These are phyloP conservation scores for Ogataea paradorogensis DNA, from an alignment of 805 yeast species.

Conservation along the genomic window DNA sequence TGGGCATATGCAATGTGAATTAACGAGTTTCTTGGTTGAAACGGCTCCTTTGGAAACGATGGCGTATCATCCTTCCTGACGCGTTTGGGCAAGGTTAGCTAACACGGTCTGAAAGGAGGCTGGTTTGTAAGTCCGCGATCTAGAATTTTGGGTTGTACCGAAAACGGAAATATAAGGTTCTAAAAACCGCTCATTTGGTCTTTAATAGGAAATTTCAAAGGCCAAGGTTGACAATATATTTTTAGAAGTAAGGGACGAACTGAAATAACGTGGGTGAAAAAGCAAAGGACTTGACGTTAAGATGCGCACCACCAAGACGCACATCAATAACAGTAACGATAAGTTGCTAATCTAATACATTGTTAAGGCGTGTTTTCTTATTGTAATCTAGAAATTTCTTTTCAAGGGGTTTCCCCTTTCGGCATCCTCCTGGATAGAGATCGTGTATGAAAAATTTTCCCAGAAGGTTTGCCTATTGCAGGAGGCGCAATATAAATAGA, in stretches of 20 bases:
- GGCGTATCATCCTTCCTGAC: background rate
- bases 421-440: constrained; percentile 3
- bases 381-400: constrained; percentile 3
- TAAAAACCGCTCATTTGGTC: background rate
- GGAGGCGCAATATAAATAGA: constrained; percentile 14
- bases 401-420: constrained; percentile 2
- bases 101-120: constrained; percentile 6
- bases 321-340: background rate
- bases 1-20: background rate
- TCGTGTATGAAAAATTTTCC: constrained; percentile 10
- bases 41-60: background rate
- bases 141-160: background rate
- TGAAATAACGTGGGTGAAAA: background rate
- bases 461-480: constrained; percentile 1
- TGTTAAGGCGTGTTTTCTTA: constrained; percentile 1
- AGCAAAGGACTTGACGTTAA: background rate
- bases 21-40: background rate
- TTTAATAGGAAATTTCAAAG: background rate
- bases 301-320: background rate
- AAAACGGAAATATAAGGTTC: constrained; percentile 1
- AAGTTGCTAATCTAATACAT: background rate
- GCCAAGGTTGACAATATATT: constrained; percentile 1
- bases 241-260: constrained; percentile 1
- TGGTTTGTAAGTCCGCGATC: constrained; percentile 1
- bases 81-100: background rate